phyloP scores from a whole-genome alignment of 768 basidiomycete species.

The Trametes sanguinea region DNA sequence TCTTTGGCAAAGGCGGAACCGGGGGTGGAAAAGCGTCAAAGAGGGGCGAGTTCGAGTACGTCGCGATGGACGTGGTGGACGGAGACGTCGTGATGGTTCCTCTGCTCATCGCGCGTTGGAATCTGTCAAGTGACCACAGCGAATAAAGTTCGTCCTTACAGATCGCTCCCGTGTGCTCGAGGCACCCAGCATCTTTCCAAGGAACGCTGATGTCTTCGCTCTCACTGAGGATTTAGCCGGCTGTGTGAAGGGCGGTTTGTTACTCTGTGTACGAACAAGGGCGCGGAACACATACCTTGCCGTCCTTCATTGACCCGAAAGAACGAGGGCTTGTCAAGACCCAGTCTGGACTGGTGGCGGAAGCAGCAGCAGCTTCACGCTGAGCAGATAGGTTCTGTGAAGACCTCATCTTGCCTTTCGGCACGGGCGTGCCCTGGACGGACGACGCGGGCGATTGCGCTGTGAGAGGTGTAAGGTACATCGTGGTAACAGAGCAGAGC shows the following conservation, averaged over 20 bases:
- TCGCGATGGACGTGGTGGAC: conserved; percentile 24
- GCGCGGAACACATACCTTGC: conserved; percentile 45
- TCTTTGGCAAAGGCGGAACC: conserved; percentile 48
- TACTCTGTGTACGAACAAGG: conserved; percentile 1
- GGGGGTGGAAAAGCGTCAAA: conserved; percentile 41
- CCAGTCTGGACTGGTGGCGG: conserved; percentile 29
- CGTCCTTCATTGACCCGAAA: conserved; percentile 31
- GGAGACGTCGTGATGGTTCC: conserved; percentile 31
- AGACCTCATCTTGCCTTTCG: conserved; percentile 26
- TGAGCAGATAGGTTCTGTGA: conserved; percentile 16
- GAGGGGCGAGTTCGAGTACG: conserved; percentile 36
- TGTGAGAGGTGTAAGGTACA: background rate
- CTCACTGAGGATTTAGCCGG: conserved; percentile 64
- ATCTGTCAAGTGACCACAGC: conserved; percentile 6
- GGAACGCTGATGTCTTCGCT: conserved; percentile 78
- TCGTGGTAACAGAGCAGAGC: background rate
- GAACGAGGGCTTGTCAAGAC: conserved; percentile 33
- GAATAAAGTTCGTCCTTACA: conserved; percentile 40
- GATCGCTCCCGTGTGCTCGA: conserved; percentile 66
- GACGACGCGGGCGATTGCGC: conserved; percentile 20
- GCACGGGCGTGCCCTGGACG: conserved; percentile 23
- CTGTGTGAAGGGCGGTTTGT: conserved; percentile 32
- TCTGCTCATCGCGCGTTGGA: conserved; percentile 14
- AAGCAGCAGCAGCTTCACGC: conserved; percentile 10
- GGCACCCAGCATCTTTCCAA: conserved; percentile 78